Evolutionary conservation across 2,329 filamentous ascomycete genomes (phyloP).

Genomic region (Pseudopyrenochaeta lycopersici): DNA sequence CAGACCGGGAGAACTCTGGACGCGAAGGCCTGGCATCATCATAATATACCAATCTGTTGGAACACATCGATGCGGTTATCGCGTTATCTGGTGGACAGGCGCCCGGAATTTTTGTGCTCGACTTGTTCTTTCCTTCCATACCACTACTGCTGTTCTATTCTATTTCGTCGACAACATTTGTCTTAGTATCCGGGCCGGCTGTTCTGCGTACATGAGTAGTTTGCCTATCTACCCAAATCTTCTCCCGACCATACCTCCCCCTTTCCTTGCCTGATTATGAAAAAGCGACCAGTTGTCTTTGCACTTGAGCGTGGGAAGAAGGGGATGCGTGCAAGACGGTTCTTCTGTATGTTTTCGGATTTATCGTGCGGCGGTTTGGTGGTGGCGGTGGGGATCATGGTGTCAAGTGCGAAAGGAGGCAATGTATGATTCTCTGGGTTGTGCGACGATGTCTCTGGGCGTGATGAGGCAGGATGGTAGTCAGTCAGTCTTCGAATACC

Average conservation of each 20-base stretch:
- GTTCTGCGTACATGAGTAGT: conserved; percentile 37
- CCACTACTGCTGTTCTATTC: conserved; percentile 37
- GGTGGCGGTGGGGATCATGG: conserved; percentile 4
- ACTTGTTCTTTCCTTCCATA: conserved; percentile 39
- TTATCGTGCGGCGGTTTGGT: conserved; percentile 14
- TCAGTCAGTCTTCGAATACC: conserved; percentile 12
- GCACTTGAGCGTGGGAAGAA: conserved; percentile 10
- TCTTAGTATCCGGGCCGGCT: conserved; percentile 31
- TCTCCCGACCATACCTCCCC: conserved; percentile 13
- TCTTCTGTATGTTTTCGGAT: conserved; percentile 31
- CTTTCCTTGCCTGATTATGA: conserved; percentile 22
- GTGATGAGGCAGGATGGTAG: conserved; percentile 8
- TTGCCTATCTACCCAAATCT: conserved; percentile 22
- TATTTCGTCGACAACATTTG: conserved; percentile 25
- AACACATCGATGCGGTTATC: conserved; percentile 31
- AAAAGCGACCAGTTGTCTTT: conserved; percentile 26
- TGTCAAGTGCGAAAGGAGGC: not conserved
- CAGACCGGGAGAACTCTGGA: conserved; percentile 28
- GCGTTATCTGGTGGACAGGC: conserved; percentile 41
- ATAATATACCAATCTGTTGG: conserved; percentile 44
- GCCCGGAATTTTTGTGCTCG: conserved; percentile 41
- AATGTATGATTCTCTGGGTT: conserved; percentile 13
- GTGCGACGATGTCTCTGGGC: conserved; percentile 6
- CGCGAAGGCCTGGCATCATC: conserved; percentile 33
- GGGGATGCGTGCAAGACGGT: conserved; percentile 13